Evolutionary conservation across 192 early-diverging fungal genomes (phyloP).

Genomic region (Mortierella hygrophila): DNA sequence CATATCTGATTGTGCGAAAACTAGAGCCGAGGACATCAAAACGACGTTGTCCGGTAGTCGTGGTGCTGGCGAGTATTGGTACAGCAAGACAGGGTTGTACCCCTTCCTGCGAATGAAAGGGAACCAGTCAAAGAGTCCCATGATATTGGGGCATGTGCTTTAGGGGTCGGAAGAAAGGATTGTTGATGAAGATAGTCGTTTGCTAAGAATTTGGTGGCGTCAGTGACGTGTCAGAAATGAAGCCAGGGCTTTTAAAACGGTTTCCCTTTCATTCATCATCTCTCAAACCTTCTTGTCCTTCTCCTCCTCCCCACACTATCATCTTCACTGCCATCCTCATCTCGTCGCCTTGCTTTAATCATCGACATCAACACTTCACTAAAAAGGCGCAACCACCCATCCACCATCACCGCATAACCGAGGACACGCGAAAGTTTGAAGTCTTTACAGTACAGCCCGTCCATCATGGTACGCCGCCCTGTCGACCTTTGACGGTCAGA

Average conservation of each 20-base stretch:
- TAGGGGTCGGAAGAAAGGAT: no score
- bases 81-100: no score
- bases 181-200: no score
- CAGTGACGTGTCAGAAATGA: constrained; percentile 24
- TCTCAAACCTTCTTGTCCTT: not conserved
- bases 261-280: constrained; percentile 1
- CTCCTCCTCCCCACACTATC: not conserved
- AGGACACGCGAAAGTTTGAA: not conserved
- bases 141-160: no score
- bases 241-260: not conserved
- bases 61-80: no score
- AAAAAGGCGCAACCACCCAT: not conserved
- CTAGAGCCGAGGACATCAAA: no score
- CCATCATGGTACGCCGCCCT: constrained; percentile 1
- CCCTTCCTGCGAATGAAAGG: no score
- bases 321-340: constrained; percentile 8
- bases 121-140: no score
- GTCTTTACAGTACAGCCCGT: not conserved
- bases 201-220: not conserved
- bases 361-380: not conserved
- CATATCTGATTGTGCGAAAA: no score
- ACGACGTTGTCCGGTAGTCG: no score
- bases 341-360: not conserved
- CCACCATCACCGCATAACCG: not conserved
- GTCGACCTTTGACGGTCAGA: not conserved